phyloP scores from a whole-genome alignment of 495 filamentous ascomycete species.

The Podospora pseudopauciseta region DNA sequence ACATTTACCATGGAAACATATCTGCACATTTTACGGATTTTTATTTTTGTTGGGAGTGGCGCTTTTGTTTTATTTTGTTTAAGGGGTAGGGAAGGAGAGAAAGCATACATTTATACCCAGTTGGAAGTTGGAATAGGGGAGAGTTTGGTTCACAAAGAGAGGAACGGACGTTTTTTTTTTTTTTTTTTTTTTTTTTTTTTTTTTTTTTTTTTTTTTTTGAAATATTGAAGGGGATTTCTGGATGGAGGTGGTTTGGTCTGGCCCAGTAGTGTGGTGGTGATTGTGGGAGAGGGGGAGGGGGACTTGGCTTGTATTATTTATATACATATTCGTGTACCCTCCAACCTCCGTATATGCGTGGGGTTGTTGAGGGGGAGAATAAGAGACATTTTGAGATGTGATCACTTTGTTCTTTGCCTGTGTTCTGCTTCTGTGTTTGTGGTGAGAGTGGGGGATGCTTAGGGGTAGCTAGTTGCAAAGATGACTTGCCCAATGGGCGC shows the following conservation, averaged over 20 bases:
- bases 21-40: neutral
- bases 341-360: too few species aligned
- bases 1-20: constrained; percentile 1
- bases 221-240: neutral
- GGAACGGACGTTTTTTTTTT: too few species aligned
- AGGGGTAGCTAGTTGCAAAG: too few species aligned
- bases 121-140: neutral
- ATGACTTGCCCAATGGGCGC: too few species aligned
- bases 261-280: too few species aligned
- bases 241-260: neutral
- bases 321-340: too few species aligned
- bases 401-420: too few species aligned
- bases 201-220: neutral
- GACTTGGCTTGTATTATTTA: neutral
- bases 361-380: too few species aligned
- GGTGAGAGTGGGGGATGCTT: too few species aligned
- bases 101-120: neutral
- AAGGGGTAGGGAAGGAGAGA: neutral
- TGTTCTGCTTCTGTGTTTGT: too few species aligned
- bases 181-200: neutral
- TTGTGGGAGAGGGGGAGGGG: too few species aligned
- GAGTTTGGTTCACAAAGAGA: neutral
- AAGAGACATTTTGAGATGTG: too few species aligned
- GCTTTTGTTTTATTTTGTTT: constrained; percentile 2
- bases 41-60: neutral